Evolutionary conservation across 2,329 filamentous ascomycete genomes (phyloP).

Genomic region (Corinectria fuckeliana): DNA sequence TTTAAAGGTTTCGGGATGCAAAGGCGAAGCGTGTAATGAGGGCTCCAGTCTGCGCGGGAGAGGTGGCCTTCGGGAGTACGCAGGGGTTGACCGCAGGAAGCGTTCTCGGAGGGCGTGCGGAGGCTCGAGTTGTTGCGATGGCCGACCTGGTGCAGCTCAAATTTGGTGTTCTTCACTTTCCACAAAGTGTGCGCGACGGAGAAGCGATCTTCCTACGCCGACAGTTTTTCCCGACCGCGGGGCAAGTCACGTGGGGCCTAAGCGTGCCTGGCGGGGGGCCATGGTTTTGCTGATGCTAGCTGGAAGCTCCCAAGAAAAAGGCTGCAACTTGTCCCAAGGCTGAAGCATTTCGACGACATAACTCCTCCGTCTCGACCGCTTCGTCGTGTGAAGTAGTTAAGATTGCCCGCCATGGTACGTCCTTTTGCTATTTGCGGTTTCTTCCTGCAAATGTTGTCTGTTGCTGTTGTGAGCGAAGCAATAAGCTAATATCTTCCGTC

Average conservation of each 20-base stretch:
- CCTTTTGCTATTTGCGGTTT: not conserved
- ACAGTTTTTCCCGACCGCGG: conserved; percentile 40
- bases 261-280: conserved; percentile 35
- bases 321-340: conserved; percentile 40
- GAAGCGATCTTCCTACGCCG: conserved; percentile 48
- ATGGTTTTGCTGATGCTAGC: conserved; percentile 27
- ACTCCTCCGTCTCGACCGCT: conserved; percentile 29
- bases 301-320: conserved; percentile 39
- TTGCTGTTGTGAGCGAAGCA: not conserved
- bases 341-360: conserved; percentile 39
- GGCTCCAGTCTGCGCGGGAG: conserved; percentile 27
- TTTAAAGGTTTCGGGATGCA: conserved; percentile 24
- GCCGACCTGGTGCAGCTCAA: conserved; percentile 41
- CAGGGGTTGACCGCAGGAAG: conserved; percentile 31
- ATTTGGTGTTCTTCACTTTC: conserved; percentile 49
- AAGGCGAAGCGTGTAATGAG: conserved; percentile 25
- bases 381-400: conserved; percentile 30
- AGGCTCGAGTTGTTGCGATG: conserved; percentile 37
- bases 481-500: conserved; percentile 29
- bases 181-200: conserved; percentile 51
- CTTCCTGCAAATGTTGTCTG: not conserved
- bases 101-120: conserved; percentile 38
- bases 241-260: conserved; percentile 50
- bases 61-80: conserved; percentile 31
- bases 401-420: conserved; percentile 38